phyloP scores from a whole-genome alignment of 1,139 yeast genomes.

The Geotrichum reessii region DNA sequence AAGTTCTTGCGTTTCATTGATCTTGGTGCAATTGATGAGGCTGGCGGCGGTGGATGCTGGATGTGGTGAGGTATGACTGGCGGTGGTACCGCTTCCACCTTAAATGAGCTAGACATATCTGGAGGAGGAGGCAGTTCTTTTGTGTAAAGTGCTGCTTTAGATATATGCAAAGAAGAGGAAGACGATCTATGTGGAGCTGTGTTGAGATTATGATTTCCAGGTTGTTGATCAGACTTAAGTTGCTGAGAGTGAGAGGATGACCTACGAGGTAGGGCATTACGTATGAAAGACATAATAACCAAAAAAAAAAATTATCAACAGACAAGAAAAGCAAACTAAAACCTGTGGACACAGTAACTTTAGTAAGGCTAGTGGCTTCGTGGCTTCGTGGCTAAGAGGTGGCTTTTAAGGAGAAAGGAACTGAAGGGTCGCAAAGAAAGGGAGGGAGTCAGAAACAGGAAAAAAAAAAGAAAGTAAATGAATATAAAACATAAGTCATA shows the following conservation, averaged over 20 bases:
- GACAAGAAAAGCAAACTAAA: not conserved
- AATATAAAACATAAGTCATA: not conserved
- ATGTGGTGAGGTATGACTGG: not conserved
- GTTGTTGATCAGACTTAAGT: not conserved
- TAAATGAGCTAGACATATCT: not conserved
- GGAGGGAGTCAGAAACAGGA: not conserved
- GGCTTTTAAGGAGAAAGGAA: constrained; percentile 3
- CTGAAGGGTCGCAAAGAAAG: not conserved
- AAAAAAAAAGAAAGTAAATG: not conserved
- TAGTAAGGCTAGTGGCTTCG: not conserved
- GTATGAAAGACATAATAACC: constrained; percentile 12
- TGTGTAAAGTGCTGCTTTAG: not conserved
- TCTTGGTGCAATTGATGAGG: constrained; percentile 42
- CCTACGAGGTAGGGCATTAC: constrained; percentile 16
- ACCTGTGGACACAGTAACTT: not conserved
- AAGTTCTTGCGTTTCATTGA: constrained; percentile 67
- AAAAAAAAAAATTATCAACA: not conserved
- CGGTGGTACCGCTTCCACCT: not conserved
- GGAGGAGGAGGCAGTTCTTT: constrained; percentile 15
- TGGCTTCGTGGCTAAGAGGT: not conserved
- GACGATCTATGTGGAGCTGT: not conserved
- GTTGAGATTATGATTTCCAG: not conserved
- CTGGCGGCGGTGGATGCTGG: constrained; percentile 2
- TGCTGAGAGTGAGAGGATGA: constrained; percentile 8
- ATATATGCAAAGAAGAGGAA: not conserved